Evolutionary conservation across 1,284 basidiomycete genomes (phyloP).

Genomic region (Ustilago shanxiensis): DNA sequence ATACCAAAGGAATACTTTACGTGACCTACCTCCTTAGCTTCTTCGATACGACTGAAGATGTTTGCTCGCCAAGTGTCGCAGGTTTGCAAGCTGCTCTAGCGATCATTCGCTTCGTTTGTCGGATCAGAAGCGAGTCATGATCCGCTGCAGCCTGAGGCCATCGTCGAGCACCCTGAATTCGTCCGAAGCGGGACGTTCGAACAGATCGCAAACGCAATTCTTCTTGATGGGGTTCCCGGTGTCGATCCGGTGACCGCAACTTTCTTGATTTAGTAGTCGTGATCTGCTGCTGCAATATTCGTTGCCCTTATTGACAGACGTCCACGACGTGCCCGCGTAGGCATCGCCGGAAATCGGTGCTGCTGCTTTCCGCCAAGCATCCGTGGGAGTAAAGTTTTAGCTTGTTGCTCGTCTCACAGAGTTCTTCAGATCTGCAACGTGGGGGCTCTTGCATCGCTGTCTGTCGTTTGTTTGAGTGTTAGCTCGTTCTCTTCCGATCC

Average conservation of each 20-base stretch:
- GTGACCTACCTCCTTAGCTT: no score
- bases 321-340: neutral
- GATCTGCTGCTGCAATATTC: no score
- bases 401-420: neutral
- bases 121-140: neutral
- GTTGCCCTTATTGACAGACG: no score
- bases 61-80: neutral
- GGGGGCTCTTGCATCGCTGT: neutral
- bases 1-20: no score
- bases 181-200: neutral
- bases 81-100: neutral
- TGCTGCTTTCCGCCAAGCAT: neutral
- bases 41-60: no score
- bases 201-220: neutral
- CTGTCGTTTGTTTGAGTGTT: neutral
- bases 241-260: neutral
- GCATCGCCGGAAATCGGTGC: neutral
- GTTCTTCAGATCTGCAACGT: slow-evolving; percentile 1
- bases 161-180: neutral
- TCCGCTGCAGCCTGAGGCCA: slow-evolving; percentile 5
- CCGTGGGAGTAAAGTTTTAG: slow-evolving; percentile 4
- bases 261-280: no score
- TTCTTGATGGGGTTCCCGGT: neutral
- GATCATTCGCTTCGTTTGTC: neutral
- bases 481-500: neutral